phyloP scores from a whole-genome alignment of 805 yeast genomes.

The Starmerella floricola region DNA sequence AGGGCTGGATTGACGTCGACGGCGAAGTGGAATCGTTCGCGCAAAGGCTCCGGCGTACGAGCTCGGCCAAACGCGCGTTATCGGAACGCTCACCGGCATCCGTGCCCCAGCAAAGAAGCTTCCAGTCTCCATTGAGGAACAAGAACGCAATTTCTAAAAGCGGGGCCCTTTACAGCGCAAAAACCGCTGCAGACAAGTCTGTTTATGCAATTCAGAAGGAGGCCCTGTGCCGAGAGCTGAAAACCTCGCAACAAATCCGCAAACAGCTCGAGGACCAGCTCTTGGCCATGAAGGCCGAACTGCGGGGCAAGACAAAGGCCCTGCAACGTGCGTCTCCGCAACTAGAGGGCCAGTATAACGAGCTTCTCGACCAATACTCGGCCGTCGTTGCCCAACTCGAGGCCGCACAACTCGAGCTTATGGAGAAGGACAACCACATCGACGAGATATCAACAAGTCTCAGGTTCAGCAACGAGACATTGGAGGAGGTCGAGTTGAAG shows the following conservation, averaged over 20 bases:
- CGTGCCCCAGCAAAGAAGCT: no score
- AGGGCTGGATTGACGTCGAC: no score
- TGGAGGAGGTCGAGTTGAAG: not conserved
- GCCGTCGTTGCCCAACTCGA: not conserved
- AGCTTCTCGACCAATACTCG: not conserved
- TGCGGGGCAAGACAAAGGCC: slow-evolving; percentile 1
- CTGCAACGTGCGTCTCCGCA: not conserved
- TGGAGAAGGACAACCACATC: not conserved
- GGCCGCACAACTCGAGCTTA: not conserved
- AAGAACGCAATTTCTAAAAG: no score
- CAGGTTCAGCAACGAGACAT: no score
- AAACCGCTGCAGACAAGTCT: not conserved
- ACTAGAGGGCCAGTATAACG: not conserved
- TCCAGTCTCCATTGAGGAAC: no score
- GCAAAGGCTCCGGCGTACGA: no score
- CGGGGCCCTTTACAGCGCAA: not conserved
- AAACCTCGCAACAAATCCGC: not conserved
- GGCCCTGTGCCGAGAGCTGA: not conserved
- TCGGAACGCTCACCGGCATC: not conserved
- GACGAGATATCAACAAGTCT: not conserved
- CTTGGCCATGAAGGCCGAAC: not conserved
- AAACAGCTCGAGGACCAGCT: not conserved
- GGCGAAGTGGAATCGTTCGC: no score
- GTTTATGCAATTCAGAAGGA: slow-evolving; percentile 2
- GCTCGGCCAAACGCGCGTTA: not conserved